Evolutionary conservation across 345 rosid genomes (phyloP), one percentile per base, ranked within the genome.

Genomic region (Corchorus capsularis): DNA sequence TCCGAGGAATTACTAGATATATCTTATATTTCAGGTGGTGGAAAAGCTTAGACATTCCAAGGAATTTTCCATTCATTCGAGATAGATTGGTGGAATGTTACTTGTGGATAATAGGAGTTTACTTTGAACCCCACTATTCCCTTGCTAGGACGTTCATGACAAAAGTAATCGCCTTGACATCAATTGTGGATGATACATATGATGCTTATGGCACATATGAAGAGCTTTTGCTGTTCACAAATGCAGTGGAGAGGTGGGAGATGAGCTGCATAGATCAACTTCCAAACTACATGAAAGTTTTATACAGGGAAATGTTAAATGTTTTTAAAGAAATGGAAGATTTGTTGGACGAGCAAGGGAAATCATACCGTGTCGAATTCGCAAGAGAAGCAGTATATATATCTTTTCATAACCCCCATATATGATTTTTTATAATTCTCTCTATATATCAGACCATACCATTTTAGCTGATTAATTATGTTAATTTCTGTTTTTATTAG

Each of bases 361-460:
- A 60, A 19, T 49, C 27, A 47, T 71, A 81, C 8, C 35, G 70
- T 17, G 9, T 82, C 0, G 45, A 77, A 3, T 71, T 78, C 12
- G 78, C 83, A 1, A 85, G 69, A 78, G 83, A 83, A 77, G 77
- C 74, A 9, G 87, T 87, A 76, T 4, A 12, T n/a, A n/a, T n/a
- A n/a, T n/a, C 34, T 57, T 10, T 35, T 14, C 52, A 22, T 45
- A 2, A 39, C 2, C 2, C 41, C 17, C 1, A 3, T 56, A 2
- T 4, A 63, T 27, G 27, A 27, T n/a, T 19, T 8, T 11, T 5
- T 66, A 12, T 52, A 14, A 14, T 45, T 66, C 12, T 69, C 0
- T 63, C 11, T 22, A n/a, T n/a, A n/a, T n/a, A n/a, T n/a, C n/a
- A n/a, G n/a, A n/a, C n/a, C 9, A 63, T 70, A 1, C 9, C 8